Evolutionary conservation across 1,284 basidiomycete genomes (phyloP), one percentile per base, ranked within the genome.

Genomic region (Puccinia horiana): DNA sequence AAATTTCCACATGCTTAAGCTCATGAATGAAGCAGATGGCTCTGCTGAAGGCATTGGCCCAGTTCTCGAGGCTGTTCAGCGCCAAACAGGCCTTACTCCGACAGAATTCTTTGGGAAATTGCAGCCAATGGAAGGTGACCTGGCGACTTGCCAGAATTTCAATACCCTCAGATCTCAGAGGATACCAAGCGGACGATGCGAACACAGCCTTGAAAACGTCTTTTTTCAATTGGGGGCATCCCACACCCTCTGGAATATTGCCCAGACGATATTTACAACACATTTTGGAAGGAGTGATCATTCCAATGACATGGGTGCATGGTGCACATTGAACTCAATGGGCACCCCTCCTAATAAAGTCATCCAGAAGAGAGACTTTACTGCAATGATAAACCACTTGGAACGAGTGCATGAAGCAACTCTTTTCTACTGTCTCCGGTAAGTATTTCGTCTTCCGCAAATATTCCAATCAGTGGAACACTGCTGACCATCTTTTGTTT

Each of bases 41-140:
- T 78, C 63, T 4, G 76, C 76, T 44, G 49, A 65, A 69, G 76
- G 76, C 4, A 69, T 78, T 52, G 76, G 63, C 11, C 76, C 67
- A n/a, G 76, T 78, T 35, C 37, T 78, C 26, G 37, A 78, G 35
- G 32, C 61, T 8, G 18, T 78, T 12, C 49, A 69, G 1, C 12
- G 52, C 6, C 76, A 78, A 47, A 16, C 49, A 9, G 76, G 76
- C 8, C 49, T 78, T 11, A 35, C 40, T 29, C 9, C 26, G 0
- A 35, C 67, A 11, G 47, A 69, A 18, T 78, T 78, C 65, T 61
- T 35, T 54, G 29, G 32, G 35, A 42, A 37, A 3, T 29, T 78
- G 2, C 76, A 78, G 49, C 61, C 35, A 5, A 67, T 78, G 61
- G 76, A 78, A 49, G 63, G 63, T 35, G 76, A 78, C 32, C n/a